A percentile compares a stretch with the other conserved stretches of the same genome.
Conservation (phyloP, 2,329 filamentous ascomycete genomes). For the Phaeosphaeria sp. region DNA sequence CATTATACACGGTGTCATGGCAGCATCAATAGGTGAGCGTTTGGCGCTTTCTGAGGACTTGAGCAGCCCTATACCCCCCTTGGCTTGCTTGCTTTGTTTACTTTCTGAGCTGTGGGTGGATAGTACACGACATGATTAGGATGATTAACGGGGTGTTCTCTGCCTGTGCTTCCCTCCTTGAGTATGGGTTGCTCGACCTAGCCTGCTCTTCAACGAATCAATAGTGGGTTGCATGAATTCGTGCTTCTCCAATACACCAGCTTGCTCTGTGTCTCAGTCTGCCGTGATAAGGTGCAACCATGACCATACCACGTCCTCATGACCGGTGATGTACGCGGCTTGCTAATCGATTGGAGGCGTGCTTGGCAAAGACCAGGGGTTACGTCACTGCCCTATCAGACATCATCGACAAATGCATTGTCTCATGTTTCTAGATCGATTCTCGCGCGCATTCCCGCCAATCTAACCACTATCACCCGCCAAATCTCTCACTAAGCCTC, state of each 20-base stretch:
- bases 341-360: background rate
- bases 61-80: constrained; percentile 47
- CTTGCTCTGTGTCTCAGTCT: background rate
- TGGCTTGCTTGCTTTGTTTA: constrained; percentile 22
- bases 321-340: constrained; percentile 3
- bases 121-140: constrained; percentile 12
- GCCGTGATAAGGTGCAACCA: background rate
- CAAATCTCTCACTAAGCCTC: constrained; percentile 4
- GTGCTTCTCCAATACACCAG: constrained; percentile 30
- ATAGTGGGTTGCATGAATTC: constrained; percentile 41
- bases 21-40: constrained; percentile 51
- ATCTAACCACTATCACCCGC: background rate
- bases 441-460: background rate
- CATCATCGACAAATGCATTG: background rate
- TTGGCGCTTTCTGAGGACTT: constrained; percentile 52
- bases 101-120: constrained; percentile 8
- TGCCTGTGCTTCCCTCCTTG: constrained; percentile 18
- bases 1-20: constrained; percentile 43
- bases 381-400: constrained; percentile 23
- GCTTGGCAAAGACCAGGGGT: background rate
- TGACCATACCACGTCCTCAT: background rate
- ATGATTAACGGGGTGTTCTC: constrained; percentile 1
- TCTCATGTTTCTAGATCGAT: constrained; percentile 13
- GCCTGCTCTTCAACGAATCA: constrained; percentile 17
- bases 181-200: constrained; percentile 19